A percentile compares a stretch with the other conserved stretches of the same genome.
These are phyloP conservation scores for Colletotrichum lupini DNA, from an alignment of 2,329 filamentous ascomycete genomes.

Conservation along the genomic window DNA sequence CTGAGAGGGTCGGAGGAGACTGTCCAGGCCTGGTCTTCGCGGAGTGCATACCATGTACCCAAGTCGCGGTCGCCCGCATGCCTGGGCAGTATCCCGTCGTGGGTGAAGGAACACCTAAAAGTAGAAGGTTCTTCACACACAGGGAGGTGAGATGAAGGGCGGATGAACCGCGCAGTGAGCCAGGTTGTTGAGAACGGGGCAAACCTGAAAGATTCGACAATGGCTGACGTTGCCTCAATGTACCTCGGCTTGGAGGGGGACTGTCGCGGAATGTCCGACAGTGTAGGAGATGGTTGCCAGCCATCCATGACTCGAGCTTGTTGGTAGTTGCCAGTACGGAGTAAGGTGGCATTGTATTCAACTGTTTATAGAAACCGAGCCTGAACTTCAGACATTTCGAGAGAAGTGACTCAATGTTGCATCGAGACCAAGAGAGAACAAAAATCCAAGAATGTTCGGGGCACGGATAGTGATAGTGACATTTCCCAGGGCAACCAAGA, in stretches of 20 bases:
- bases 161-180: not conserved
- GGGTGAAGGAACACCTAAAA: not conserved
- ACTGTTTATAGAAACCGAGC: not conserved
- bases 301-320: constrained; percentile 7
- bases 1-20: not conserved
- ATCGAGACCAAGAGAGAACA: not conserved
- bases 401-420: not conserved
- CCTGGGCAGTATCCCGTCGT: constrained; percentile 8
- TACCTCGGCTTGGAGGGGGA: not conserved
- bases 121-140: not conserved
- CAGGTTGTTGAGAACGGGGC: not conserved
- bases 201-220: not conserved
- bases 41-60: not conserved
- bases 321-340: not conserved
- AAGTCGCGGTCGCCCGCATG: not conserved
- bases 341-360: not conserved
- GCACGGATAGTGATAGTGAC: not conserved
- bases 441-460: not conserved
- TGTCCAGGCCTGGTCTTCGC: not conserved
- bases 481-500: not conserved
- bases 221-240: not conserved
- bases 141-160: not conserved
- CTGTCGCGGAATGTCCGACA: not conserved
- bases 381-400: not conserved
- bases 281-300: not conserved